phyloP scores from a whole-genome alignment of 495 filamentous ascomycete genomes.

The Penicillium ochrochloron region DNA sequence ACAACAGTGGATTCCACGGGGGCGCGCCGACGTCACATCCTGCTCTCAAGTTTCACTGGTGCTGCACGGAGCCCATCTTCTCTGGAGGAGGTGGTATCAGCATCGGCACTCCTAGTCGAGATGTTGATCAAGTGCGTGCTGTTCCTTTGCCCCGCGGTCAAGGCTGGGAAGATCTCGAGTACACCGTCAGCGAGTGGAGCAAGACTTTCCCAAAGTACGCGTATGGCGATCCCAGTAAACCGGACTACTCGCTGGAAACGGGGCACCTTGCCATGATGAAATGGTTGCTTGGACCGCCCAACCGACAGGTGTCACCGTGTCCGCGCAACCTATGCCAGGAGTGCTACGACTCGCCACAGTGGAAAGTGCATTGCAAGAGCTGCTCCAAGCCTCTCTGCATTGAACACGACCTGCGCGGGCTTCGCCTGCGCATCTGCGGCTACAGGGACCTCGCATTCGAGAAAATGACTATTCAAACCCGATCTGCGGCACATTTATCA shows the following conservation, averaged over 20 bases:
- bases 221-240: slow-evolving; percentile 48
- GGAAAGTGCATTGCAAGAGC: slow-evolving; percentile 62
- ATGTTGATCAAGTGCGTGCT: slow-evolving; percentile 60
- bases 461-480: slow-evolving; percentile 47
- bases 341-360: slow-evolving; percentile 60
- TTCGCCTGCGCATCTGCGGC: slow-evolving; percentile 63
- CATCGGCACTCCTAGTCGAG: slow-evolving; percentile 56
- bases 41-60: slow-evolving; percentile 61
- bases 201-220: slow-evolving; percentile 51
- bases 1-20: slow-evolving; percentile 36
- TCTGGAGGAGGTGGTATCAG: slow-evolving; percentile 66
- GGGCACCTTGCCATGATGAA: slow-evolving; percentile 58
- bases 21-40: slow-evolving; percentile 41
- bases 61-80: slow-evolving; percentile 65
- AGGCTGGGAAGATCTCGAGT: slow-evolving; percentile 61
- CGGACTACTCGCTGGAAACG: slow-evolving; percentile 47
- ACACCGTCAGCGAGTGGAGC: slow-evolving; percentile 49
- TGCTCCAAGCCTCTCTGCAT: slow-evolving; percentile 64
- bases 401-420: slow-evolving; percentile 64
- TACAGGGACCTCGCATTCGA: slow-evolving; percentile 61
- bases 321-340: slow-evolving; percentile 65
- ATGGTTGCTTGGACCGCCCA: slow-evolving; percentile 51
- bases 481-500: slow-evolving; percentile 21
- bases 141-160: slow-evolving; percentile 59
- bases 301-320: slow-evolving; percentile 53